Percentiles rank a stretch among this genome's conserved stretches.
Evolutionary conservation across 208 protist genomes (phyloP).

Genomic region (Wallacemonas collosoma): DNA sequence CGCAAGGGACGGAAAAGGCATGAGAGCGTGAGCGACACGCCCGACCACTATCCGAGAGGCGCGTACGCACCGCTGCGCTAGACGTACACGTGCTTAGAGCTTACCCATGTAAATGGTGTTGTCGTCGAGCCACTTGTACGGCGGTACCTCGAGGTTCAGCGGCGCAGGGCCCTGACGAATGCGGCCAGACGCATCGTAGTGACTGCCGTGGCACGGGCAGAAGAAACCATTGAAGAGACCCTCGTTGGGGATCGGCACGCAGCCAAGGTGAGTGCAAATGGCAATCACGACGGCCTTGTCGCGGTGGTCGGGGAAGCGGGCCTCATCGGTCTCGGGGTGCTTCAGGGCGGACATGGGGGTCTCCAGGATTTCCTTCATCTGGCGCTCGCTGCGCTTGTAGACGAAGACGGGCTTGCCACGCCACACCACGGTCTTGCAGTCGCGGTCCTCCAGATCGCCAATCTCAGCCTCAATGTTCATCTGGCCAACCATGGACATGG

Average conservation of each 20-base stretch:
- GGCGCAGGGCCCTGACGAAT: conserved; percentile 98
- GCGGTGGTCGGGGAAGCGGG: conserved; percentile 81
- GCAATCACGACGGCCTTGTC: conserved; percentile 97
- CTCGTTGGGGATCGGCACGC: conserved; percentile 96
- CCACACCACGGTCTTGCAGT: conserved; percentile 97
- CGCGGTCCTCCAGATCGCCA: conserved; percentile 85
- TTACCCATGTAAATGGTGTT: conserved; percentile 95
- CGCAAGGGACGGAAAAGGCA: neutral
- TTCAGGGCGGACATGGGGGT: conserved; percentile 90
- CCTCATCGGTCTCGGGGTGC: conserved; percentile 95
- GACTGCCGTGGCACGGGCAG: conserved; percentile 99
- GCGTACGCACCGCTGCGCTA: neutral
- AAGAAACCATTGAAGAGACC: conserved; percentile 98
- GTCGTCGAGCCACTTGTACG: conserved; percentile 96
- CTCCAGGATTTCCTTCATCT: conserved; percentile 91
- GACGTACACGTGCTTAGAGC: conserved; percentile 40
- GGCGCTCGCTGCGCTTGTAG: conserved; percentile 92
- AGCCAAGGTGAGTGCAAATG: conserved; percentile 99
- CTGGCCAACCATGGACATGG: conserved; percentile 94
- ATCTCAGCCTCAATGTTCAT: conserved; percentile 98
- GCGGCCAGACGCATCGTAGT: conserved; percentile 98
- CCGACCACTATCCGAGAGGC: neutral
- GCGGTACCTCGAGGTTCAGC: conserved; percentile 98
- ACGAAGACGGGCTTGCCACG: conserved; percentile 99
- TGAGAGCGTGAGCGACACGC: neutral